Evolutionary conservation across 2,329 filamentous ascomycete genomes (phyloP).

Genomic region (Beauveria sp.): DNA sequence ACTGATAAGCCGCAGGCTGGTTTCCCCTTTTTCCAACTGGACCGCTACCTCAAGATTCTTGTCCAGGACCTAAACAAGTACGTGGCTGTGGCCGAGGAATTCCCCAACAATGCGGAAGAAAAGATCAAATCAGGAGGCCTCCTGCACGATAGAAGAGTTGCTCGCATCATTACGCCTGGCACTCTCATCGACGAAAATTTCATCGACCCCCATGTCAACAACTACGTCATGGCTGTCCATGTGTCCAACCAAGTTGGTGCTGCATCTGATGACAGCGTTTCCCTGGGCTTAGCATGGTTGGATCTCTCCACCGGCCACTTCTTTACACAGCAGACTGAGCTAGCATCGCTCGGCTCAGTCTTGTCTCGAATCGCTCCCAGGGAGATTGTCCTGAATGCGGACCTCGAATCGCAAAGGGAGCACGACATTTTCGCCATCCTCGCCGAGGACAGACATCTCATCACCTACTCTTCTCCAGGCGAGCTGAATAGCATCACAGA

Average conservation of each 20-base stretch:
- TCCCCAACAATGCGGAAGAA: constrained; percentile 62
- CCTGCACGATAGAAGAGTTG: constrained; percentile 76
- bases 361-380: constrained; percentile 75
- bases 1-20: constrained; percentile 53
- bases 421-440: constrained; percentile 60
- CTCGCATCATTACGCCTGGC: constrained; percentile 85
- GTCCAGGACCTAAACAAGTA: constrained; percentile 87
- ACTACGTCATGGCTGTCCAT: constrained; percentile 81
- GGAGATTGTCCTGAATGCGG: constrained; percentile 73
- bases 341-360: constrained; percentile 67
- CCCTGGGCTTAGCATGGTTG: constrained; percentile 81
- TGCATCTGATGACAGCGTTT: constrained; percentile 10
- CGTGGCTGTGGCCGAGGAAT: constrained; percentile 92
- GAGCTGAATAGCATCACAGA: constrained; percentile 44
- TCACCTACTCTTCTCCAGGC: constrained; percentile 59
- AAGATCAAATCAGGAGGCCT: constrained; percentile 69
- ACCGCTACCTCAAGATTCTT: constrained; percentile 84
- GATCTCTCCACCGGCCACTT: constrained; percentile 95
- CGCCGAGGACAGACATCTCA: constrained; percentile 64
- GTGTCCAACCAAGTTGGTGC: constrained; percentile 23
- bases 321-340: constrained; percentile 68
- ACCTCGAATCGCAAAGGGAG: constrained; percentile 48
- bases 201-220: constrained; percentile 88
- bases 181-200: constrained; percentile 97
- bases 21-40: constrained; percentile 88